Percentiles rank a stretch among this genome's conserved stretches.
phyloP scores from a whole-genome alignment of 2,329 filamentous ascomycete genomes.

The Cladosporium halotolerans region DNA sequence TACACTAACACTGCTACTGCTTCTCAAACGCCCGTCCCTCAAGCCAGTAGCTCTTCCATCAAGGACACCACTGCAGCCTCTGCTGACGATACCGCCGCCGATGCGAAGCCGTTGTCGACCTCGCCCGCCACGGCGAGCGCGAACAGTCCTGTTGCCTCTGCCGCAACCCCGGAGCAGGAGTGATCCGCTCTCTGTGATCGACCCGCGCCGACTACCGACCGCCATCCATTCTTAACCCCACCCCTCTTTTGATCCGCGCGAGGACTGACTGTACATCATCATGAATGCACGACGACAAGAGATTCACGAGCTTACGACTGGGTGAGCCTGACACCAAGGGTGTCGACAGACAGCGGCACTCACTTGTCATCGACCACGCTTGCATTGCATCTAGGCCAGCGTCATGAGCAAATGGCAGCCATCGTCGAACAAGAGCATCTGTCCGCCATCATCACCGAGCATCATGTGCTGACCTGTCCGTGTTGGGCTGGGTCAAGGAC shows the following conservation, averaged over 20 bases:
- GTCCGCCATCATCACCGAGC: conserved; percentile 7
- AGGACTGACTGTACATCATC: conserved; percentile 12
- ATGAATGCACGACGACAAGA: conserved; percentile 11
- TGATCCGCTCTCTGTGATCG: conserved; percentile 9
- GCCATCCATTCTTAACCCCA: conserved; percentile 4
- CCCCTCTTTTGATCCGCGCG: conserved; percentile 3
- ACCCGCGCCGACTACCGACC: conserved; percentile 3
- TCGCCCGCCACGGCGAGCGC: conserved; percentile 20
- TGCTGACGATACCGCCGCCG: conserved; percentile 6
- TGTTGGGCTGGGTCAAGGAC: conserved; percentile 3
- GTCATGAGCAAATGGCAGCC: conserved; percentile 6
- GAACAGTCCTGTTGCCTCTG: conserved; percentile 23
- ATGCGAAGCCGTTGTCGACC: conserved; percentile 19
- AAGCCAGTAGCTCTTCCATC: conserved; percentile 18
- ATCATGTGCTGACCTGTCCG: conserved; percentile 10
- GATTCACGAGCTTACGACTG: conserved; percentile 9
- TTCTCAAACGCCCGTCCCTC: conserved; percentile 20
- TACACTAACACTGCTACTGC: conserved; percentile 18
- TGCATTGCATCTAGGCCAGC: conserved; percentile 9
- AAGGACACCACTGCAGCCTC: conserved; percentile 16
- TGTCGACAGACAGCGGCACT: conserved; percentile 9
- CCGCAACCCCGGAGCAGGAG: conserved; percentile 21
- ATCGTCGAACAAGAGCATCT: not conserved
- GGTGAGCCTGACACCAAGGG: conserved; percentile 6
- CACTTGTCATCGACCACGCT: conserved; percentile 10